phyloP scores from a whole-genome alignment of 192 early-diverging fungal genomes.

The Linnemannia zychae region DNA sequence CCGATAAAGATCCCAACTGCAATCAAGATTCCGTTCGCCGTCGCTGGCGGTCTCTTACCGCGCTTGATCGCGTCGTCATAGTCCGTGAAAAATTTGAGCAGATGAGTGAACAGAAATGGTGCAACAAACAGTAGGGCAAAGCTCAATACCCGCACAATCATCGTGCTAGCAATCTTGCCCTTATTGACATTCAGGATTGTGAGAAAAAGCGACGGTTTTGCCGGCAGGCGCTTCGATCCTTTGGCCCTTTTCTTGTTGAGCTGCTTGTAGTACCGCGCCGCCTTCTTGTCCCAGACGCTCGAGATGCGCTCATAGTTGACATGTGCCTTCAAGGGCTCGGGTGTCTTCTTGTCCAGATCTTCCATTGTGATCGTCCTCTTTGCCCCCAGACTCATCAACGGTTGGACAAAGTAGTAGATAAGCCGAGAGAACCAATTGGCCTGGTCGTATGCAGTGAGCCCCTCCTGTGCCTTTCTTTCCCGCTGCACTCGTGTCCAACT shows the following conservation, averaged over 20 bases:
- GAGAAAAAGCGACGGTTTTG: constrained; percentile 25
- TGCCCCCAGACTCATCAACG: constrained; percentile 83
- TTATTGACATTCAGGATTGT: constrained; percentile 29
- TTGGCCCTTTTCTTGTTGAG: neutral
- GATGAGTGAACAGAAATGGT: constrained; percentile 25
- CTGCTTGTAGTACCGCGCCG: neutral
- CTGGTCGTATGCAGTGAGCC: constrained; percentile 29
- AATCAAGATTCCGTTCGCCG: constrained; percentile 22
- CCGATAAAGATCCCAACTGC: constrained; percentile 40
- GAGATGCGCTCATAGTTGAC: constrained; percentile 31
- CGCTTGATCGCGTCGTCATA: constrained; percentile 45
- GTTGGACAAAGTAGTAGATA: constrained; percentile 88
- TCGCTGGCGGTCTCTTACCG: constrained; percentile 19
- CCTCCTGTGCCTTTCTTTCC: constrained; percentile 28
- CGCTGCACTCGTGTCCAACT: constrained; percentile 35
- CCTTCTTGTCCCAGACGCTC: constrained; percentile 11
- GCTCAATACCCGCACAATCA: constrained; percentile 24
- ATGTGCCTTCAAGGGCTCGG: constrained; percentile 8
- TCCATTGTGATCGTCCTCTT: constrained; percentile 73
- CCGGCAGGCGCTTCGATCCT: neutral
- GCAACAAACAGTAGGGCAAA: constrained; percentile 34
- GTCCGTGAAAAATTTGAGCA: constrained; percentile 41
- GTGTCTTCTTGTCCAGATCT: constrained; percentile 64
- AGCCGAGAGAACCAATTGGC: constrained; percentile 87
- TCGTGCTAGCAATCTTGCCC: constrained; percentile 15